A percentile compares a stretch with the other conserved stretches of the same genome.
Conservation (phyloP, 2,329 filamentous ascomycete species). For the Trichoderma koningiopsis region DNA sequence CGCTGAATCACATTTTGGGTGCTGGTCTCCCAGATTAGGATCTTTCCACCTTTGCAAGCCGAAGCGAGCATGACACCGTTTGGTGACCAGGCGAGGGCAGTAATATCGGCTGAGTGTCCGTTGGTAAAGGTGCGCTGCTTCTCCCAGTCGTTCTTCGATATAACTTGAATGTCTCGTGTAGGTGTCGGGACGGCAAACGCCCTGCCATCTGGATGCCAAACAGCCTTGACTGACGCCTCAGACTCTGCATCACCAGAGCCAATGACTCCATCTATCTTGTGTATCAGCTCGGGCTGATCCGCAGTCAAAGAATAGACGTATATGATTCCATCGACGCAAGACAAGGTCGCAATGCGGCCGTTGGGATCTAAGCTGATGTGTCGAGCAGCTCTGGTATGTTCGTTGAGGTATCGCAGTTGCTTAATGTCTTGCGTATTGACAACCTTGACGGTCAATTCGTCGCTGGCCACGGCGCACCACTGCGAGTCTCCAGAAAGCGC, state of each 20-base stretch:
- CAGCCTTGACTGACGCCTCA: conserved; percentile 71
- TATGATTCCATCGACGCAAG: conserved; percentile 84
- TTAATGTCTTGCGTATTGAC: conserved; percentile 80
- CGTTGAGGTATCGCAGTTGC: conserved; percentile 74
- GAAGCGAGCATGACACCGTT: conserved; percentile 86
- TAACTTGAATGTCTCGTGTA: conserved; percentile 79
- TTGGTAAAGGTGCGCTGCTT: conserved; percentile 77
- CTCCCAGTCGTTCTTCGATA: conserved; percentile 89
- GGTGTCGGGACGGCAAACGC: conserved; percentile 85
- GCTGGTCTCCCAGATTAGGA: conserved; percentile 86
- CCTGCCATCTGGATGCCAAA: conserved; percentile 93
- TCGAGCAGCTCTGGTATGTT: conserved; percentile 86
- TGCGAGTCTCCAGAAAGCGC: conserved; percentile 77
- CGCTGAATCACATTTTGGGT: conserved; percentile 79
- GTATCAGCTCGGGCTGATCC: conserved; percentile 78
- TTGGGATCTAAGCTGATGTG: conserved; percentile 86
- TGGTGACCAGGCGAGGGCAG: conserved; percentile 87
- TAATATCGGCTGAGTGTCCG: conserved; percentile 82
- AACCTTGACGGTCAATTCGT: conserved; percentile 88
- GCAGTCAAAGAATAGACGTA: conserved; percentile 85
- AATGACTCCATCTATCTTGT: conserved; percentile 84
- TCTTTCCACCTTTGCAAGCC: conserved; percentile 66
- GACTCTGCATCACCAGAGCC: conserved; percentile 71
- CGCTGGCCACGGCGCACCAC: conserved; percentile 95
- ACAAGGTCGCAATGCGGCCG: conserved; percentile 74